Conservation (phyloP, 2,329 filamentous ascomycete species). For the Ramichloridium luteum region DNA sequence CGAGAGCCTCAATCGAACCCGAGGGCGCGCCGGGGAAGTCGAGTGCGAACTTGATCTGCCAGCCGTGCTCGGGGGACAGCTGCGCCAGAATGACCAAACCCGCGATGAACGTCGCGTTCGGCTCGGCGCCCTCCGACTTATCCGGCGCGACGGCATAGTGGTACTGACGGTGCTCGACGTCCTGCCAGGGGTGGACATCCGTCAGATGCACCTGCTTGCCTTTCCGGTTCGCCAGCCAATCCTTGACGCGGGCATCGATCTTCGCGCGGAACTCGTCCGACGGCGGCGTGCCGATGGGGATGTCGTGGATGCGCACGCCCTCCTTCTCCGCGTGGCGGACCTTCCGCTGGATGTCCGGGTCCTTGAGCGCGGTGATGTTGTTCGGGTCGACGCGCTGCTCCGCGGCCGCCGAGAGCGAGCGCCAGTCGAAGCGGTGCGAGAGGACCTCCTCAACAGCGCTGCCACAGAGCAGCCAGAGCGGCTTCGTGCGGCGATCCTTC, state of each 20-base stretch:
- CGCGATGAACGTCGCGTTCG: too few relatives aligned
- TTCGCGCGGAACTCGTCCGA: constrained; percentile 56
- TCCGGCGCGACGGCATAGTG: constrained; percentile 65
- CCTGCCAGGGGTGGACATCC: constrained; percentile 79
- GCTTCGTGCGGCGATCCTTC: constrained; percentile 59
- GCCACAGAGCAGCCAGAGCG: constrained; percentile 82
- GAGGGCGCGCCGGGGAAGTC: constrained; percentile 82
- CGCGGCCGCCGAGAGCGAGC: constrained; percentile 74
- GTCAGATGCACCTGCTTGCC: constrained; percentile 83
- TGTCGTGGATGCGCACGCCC: constrained; percentile 66
- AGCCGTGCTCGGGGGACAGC: constrained; percentile 68
- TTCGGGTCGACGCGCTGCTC: constrained; percentile 74
- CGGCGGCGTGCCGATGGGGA: constrained; percentile 51
- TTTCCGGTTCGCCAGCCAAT: constrained; percentile 71
- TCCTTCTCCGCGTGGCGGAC: constrained; percentile 70
- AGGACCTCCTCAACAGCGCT: constrained; percentile 67
- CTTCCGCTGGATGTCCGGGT: constrained; percentile 59
- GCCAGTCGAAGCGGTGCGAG: constrained; percentile 70
- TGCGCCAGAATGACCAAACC: constrained; percentile 75
- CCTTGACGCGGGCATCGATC: constrained; percentile 59
- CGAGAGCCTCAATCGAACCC: constrained; percentile 74
- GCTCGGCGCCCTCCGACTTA: too few relatives aligned
- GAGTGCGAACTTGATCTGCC: constrained; percentile 93
- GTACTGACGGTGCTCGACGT: constrained; percentile 71
- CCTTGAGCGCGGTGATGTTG: constrained; percentile 54